Conservation (phyloP, 345 rosid genomes). For the Theobroma cacao region DNA sequence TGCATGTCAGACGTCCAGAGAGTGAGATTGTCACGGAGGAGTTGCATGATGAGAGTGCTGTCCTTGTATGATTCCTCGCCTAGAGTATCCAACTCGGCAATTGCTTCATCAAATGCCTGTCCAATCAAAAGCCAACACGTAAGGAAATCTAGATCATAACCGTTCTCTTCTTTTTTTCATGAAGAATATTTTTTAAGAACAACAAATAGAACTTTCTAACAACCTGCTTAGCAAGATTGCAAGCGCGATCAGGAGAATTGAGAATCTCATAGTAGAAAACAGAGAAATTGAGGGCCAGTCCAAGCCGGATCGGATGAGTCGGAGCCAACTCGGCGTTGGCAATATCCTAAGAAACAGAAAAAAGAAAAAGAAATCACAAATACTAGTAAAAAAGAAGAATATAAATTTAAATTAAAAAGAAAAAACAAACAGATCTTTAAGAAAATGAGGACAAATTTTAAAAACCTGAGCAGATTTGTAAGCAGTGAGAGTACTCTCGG, state of each 20-base stretch:
- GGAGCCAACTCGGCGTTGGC: conserved; percentile 83
- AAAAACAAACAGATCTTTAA: not conserved
- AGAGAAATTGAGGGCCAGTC: conserved; percentile 85
- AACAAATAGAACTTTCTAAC: not conserved
- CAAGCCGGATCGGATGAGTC: conserved; percentile 89
- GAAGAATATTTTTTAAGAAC: not conserved
- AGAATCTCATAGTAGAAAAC: conserved; percentile 91
- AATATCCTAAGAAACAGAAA: conserved; percentile 51
- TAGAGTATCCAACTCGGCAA: conserved; percentile 87
- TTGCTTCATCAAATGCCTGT: conserved; percentile 91
- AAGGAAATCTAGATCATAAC: not conserved
- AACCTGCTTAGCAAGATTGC: conserved; percentile 92
- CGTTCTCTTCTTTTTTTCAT: not conserved
- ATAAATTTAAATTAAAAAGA: not conserved
- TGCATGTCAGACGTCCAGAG: conserved; percentile 97
- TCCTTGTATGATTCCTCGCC: conserved; percentile 98
- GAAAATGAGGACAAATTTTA: not conserved
- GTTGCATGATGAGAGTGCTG: conserved; percentile 96
- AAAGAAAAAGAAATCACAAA: not conserved
- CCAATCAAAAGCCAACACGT: not conserved
- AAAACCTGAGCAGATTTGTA: conserved; percentile 89
- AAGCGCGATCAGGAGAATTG: conserved; percentile 93
- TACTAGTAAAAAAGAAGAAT: not conserved
- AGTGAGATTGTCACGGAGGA: conserved; percentile 94
- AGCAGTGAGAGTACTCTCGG: conserved; percentile 78